Percentiles rank a stretch among this genome's conserved stretches.
Evolutionary conservation across 2,329 filamentous ascomycete species (phyloP).

Genomic region (Xylariaceae sp.): DNA sequence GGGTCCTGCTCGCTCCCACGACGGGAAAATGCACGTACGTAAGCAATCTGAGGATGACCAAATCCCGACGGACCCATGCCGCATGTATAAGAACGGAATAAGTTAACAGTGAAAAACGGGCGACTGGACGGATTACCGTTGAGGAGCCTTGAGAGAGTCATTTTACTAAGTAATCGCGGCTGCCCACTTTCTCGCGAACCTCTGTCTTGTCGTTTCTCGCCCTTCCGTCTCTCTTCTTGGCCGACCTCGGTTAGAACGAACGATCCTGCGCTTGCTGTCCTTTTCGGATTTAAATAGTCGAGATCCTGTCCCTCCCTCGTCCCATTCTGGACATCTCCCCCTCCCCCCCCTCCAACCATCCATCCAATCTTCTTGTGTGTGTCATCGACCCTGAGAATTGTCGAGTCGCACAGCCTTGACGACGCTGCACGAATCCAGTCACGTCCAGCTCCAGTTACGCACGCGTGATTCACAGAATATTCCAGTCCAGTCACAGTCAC

Average conservation of each 20-base stretch:
- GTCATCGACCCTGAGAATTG: background rate
- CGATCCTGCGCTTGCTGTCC: no score
- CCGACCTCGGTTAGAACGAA: no score
- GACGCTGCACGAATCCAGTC: background rate
- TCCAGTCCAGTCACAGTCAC: constrained; percentile 45
- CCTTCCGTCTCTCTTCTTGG: no score
- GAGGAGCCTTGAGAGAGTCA: background rate
- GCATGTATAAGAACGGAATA: no score
- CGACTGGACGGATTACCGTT: background rate
- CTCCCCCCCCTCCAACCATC: background rate
- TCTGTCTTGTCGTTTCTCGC: no score
- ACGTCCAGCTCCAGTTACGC: background rate
- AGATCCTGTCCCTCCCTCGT: background rate
- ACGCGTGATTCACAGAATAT: background rate
- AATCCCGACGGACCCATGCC: background rate
- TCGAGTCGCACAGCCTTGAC: background rate
- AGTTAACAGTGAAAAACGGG: no score
- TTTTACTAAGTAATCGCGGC: no score
- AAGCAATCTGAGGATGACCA: background rate
- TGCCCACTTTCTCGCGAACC: no score
- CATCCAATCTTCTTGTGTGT: background rate
- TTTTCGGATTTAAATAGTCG: no score
- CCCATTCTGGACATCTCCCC: background rate
- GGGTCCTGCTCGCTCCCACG: constrained; percentile 1
- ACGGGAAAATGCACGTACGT: constrained; percentile 7